Conservation (phyloP, 371 early-diverging fungal genomes). For the Sporodiniella umbellata region DNA sequence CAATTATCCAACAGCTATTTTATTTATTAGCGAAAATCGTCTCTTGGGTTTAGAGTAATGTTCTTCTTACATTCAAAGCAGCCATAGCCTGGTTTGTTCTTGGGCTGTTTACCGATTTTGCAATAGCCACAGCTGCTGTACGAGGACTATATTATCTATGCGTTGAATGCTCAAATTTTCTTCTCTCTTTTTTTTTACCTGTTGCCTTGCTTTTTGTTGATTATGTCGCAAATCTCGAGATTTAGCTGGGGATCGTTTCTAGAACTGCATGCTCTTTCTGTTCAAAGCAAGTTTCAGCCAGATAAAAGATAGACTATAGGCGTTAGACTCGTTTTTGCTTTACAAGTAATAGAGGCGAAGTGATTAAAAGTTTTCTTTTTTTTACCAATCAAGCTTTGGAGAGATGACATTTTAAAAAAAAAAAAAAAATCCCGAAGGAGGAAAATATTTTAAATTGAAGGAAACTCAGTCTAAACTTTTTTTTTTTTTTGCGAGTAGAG, state of each 20-base stretch:
- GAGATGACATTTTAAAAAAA: slow-evolving; percentile 13
- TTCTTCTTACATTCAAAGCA: slow-evolving; percentile 62
- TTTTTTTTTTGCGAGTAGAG: too few relatives aligned
- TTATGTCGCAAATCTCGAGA: slow-evolving; percentile 90
- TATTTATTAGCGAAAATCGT: background rate
- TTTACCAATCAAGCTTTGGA: slow-evolving; percentile 20
- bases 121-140: slow-evolving; percentile 82
- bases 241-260: slow-evolving; percentile 76
- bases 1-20: slow-evolving; percentile 84
- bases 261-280: slow-evolving; percentile 79
- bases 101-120: slow-evolving; percentile 72
- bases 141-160: slow-evolving; percentile 61
- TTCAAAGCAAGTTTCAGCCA: background rate
- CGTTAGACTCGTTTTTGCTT: background rate
- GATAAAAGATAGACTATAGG: background rate
- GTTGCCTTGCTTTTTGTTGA: slow-evolving; percentile 85
- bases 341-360: too few relatives aligned
- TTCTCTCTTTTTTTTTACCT: slow-evolving; percentile 50
- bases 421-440: background rate
- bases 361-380: background rate
- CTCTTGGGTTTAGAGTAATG: too few relatives aligned
- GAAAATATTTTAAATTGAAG: background rate
- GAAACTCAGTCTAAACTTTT: background rate
- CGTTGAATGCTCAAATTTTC: background rate
- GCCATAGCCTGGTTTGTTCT: slow-evolving; percentile 66